Conservation (phyloP, 2,329 filamentous ascomycete genomes). For the Niveomyces coronatus region DNA sequence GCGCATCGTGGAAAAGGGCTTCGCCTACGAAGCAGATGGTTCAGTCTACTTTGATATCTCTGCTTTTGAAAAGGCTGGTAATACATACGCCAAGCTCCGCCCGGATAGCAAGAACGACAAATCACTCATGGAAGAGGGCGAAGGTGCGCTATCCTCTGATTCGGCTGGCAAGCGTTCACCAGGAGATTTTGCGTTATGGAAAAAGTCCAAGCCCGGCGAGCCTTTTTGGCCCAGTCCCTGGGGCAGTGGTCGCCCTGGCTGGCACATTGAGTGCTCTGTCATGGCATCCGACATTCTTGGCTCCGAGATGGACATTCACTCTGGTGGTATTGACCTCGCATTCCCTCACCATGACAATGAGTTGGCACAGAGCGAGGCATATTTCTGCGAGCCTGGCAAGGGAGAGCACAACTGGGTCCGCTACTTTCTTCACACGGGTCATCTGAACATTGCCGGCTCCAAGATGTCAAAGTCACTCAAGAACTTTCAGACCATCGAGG, state of each 20-base stretch:
- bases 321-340: conserved; percentile 79
- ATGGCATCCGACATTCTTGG: conserved; percentile 91
- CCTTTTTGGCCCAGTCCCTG: conserved; percentile 82
- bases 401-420: conserved; percentile 73
- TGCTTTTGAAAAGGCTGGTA: conserved; percentile 74
- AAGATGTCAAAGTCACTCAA: conserved; percentile 97
- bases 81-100: conserved; percentile 75
- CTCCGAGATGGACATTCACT: conserved; percentile 81
- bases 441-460: conserved; percentile 71
- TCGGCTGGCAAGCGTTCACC: conserved; percentile 58
- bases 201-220: conserved; percentile 83
- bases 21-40: conserved; percentile 71
- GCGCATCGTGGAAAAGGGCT: conserved; percentile 72
- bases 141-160: conserved; percentile 64
- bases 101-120: conserved; percentile 81
- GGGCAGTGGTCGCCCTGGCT: conserved; percentile 81
- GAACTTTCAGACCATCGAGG: conserved; percentile 89
- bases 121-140: conserved; percentile 75
- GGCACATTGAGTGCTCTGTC: conserved; percentile 95
- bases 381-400: conserved; percentile 48
- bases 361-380: conserved; percentile 82
- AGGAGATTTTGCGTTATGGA: conserved; percentile 90
- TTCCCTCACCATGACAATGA: conserved; percentile 95
- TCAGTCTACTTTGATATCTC: conserved; percentile 92
- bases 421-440: conserved; percentile 93